Percentiles rank a stretch among this genome's conserved stretches.
Conservation (phyloP, 768 basidiomycete species). For the Myochromella boudieri region DNA sequence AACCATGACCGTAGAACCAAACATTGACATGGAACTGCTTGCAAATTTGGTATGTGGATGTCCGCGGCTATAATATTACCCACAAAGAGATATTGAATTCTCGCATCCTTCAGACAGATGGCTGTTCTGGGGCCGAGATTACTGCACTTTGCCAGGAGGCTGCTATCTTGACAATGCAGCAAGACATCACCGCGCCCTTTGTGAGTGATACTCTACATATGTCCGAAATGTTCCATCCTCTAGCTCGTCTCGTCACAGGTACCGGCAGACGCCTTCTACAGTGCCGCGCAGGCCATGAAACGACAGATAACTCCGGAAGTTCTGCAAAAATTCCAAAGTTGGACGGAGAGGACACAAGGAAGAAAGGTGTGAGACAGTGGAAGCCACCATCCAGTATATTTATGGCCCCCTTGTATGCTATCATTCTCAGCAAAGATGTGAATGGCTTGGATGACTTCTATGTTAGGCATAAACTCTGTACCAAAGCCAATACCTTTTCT, state of each 20-base stretch:
- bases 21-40: conserved; percentile 64
- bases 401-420: too few species aligned
- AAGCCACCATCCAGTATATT: too few species aligned
- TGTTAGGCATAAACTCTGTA: too few species aligned
- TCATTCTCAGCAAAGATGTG: too few species aligned
- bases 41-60: conserved; percentile 60
- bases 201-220: conserved; percentile 46
- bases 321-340: conserved; percentile 67
- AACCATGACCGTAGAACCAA: conserved; percentile 79
- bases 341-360: conserved; percentile 43
- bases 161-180: conserved; percentile 88
- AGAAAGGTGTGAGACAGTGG: conserved; percentile 11
- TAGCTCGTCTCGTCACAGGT: conserved; percentile 50
- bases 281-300: conserved; percentile 71
- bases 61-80: background rate
- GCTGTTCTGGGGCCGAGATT: conserved; percentile 96
- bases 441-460: too few species aligned
- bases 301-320: conserved; percentile 85
- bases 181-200: conserved; percentile 71
- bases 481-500: too few species aligned
- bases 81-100: background rate
- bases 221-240: background rate
- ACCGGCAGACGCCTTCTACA: conserved; percentile 65
- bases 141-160: conserved; percentile 94
- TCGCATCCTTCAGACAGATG: conserved; percentile 79